Evolutionary conservation across 2,329 filamentous ascomycete genomes (phyloP).

Genomic region (Xylaria polymorpha): DNA sequence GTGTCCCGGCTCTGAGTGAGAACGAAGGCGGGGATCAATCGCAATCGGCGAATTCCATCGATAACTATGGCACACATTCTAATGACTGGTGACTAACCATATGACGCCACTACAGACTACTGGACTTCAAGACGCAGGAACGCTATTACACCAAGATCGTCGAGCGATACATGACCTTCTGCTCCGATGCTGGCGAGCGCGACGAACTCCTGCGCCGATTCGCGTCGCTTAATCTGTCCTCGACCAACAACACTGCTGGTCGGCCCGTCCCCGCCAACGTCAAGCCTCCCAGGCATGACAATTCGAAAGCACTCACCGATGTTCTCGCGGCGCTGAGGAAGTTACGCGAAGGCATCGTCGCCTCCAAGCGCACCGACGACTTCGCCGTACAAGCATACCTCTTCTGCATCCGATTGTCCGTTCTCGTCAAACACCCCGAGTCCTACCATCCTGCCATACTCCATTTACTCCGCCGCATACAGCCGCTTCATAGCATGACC

Average conservation of each 20-base stretch:
- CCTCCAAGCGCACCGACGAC: slow-evolving; percentile 77
- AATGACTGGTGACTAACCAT: too few relatives aligned
- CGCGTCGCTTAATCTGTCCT: slow-evolving; percentile 66
- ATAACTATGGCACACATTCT: background rate
- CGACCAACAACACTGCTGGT: slow-evolving; percentile 42
- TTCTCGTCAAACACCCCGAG: slow-evolving; percentile 84
- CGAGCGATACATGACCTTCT: slow-evolving; percentile 90
- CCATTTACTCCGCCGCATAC: slow-evolving; percentile 79
- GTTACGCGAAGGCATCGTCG: slow-evolving; percentile 88
- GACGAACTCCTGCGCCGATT: slow-evolving; percentile 82
- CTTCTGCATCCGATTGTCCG: slow-evolving; percentile 86
- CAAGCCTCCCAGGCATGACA: slow-evolving; percentile 47
- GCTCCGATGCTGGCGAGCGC: slow-evolving; percentile 76
- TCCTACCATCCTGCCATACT: slow-evolving; percentile 90
- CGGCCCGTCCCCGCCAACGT: slow-evolving; percentile 38
- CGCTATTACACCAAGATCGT: slow-evolving; percentile 88
- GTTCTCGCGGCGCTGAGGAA: slow-evolving; percentile 90
- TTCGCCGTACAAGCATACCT: slow-evolving; percentile 93
- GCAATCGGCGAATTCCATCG: background rate
- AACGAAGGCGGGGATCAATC: background rate
- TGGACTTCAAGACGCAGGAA: slow-evolving; percentile 83
- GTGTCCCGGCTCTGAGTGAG: background rate
- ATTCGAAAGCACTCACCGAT: slow-evolving; percentile 74
- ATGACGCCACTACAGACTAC: slow-evolving; percentile 62
- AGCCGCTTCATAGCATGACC: slow-evolving; percentile 74